These are phyloP conservation scores for Ceraceosorus guamensis DNA, from an alignment of 1,284 basidiomycete genomes.

Conservation along the genomic window DNA sequence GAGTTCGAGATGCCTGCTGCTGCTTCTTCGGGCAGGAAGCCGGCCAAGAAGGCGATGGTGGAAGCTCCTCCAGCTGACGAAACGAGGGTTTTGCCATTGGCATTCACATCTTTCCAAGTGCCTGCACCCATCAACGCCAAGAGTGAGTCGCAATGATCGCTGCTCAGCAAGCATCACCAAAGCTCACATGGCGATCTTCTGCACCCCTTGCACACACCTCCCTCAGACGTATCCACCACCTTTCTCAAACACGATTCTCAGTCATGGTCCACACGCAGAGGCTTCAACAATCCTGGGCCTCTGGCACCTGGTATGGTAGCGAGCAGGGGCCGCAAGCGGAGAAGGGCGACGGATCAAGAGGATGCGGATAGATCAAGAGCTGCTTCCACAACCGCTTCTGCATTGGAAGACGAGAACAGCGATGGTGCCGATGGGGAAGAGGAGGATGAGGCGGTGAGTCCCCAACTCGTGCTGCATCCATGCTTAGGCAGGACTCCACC, in stretches of 20 bases:
- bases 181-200: too few species aligned
- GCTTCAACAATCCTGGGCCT: neutral
- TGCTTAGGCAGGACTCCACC: neutral
- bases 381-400: conserved; percentile 13
- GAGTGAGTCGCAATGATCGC: conserved; percentile 16
- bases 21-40: too few species aligned
- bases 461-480: neutral
- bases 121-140: conserved; percentile 44
- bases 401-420: conserved; percentile 14
- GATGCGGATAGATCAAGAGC: conserved; percentile 8
- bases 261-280: conserved; percentile 25
- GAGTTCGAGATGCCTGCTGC: too few species aligned
- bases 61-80: neutral
- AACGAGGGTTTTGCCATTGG: conserved; percentile 29
- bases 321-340: conserved; percentile 15
- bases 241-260: conserved; percentile 45
- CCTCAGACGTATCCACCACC: conserved; percentile 35
- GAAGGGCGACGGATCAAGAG: conserved; percentile 4
- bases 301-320: neutral
- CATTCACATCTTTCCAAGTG: conserved; percentile 38
- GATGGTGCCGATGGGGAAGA: conserved; percentile 13
- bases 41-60: neutral
- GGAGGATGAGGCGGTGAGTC: conserved; percentile 13
- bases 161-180: neutral
- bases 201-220: neutral